These are phyloP conservation scores for Neoconidiobolus thromboides DNA, from an alignment of 371 early-diverging fungal genomes.

Conservation along the genomic window DNA sequence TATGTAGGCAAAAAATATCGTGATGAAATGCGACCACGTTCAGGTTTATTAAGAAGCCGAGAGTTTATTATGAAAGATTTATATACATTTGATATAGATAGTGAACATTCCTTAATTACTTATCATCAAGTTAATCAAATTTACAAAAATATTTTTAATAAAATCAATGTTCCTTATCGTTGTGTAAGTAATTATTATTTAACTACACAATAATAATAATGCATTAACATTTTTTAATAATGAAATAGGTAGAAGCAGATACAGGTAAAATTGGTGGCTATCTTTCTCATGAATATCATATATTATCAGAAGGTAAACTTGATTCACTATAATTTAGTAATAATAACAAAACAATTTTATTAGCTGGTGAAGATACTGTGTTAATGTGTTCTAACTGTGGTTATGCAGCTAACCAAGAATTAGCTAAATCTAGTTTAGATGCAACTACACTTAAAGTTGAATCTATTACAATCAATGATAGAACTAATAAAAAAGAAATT, in stretches of 20 bases:
- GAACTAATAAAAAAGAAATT: not conserved
- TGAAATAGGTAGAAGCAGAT: slow-evolving; percentile 40
- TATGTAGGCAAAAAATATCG: slow-evolving; percentile 45
- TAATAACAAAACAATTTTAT: not conserved
- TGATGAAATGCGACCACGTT: slow-evolving; percentile 66
- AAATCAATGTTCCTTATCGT: slow-evolving; percentile 55
- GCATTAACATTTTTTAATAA: not conserved
- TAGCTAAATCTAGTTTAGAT: slow-evolving; percentile 17
- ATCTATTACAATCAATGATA: not conserved
- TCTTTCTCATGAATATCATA: slow-evolving; percentile 75
- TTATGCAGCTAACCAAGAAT: slow-evolving; percentile 67
- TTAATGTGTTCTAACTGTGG: slow-evolving; percentile 46
- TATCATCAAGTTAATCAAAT: slow-evolving; percentile 52
- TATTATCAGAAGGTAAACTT: slow-evolving; percentile 33
- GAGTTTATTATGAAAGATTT: slow-evolving; percentile 93
- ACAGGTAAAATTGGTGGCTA: slow-evolving; percentile 81
- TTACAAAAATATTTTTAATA: slow-evolving; percentile 48
- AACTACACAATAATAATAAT: not conserved
- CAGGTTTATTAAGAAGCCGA: slow-evolving; percentile 61
- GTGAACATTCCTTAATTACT: slow-evolving; percentile 39
- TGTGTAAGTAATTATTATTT: slow-evolving; percentile 20
- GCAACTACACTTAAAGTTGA: slow-evolving; percentile 10
- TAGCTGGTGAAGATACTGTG: slow-evolving; percentile 66
- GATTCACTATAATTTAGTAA: not conserved
- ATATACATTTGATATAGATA: slow-evolving; percentile 64